A percentile compares a stretch with the other conserved stretches of the same genome.
Evolutionary conservation across 2,329 filamentous ascomycete genomes (phyloP).

Genomic region (Cladosporium sp.): DNA sequence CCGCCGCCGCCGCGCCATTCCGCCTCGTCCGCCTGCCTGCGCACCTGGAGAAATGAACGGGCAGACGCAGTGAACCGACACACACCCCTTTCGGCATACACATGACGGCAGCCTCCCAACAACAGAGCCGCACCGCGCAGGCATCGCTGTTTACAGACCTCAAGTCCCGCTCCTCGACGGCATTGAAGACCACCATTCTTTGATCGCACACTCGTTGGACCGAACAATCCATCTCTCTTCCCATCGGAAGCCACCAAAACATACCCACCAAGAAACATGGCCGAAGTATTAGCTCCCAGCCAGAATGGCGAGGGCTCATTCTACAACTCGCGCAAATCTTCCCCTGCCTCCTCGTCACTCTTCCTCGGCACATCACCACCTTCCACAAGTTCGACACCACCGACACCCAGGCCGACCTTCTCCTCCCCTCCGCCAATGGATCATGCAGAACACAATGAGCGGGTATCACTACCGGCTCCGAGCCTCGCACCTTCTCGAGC

Average conservation of each 20-base stretch:
- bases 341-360: slow-evolving; percentile 5
- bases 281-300: slow-evolving; percentile 8
- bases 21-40: not conserved
- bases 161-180: slow-evolving; percentile 10
- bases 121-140: slow-evolving; percentile 7
- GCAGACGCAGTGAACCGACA: slow-evolving; percentile 1
- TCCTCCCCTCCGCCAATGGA: slow-evolving; percentile 6
- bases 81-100: not conserved
- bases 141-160: slow-evolving; percentile 4
- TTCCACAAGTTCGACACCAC: slow-evolving; percentile 2
- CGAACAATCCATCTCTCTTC: not conserved
- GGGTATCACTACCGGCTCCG: slow-evolving; percentile 22
- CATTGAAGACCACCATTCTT: slow-evolving; percentile 7
- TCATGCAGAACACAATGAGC: slow-evolving; percentile 30
- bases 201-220: slow-evolving; percentile 3
- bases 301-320: slow-evolving; percentile 8
- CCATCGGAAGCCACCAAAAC: not conserved
- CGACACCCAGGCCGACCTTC: not conserved
- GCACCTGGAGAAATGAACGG: not conserved
- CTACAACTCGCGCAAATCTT: slow-evolving; percentile 9
- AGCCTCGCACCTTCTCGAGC: slow-evolving; percentile 26
- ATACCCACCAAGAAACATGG: slow-evolving; percentile 3
- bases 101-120: slow-evolving; percentile 6
- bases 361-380: slow-evolving; percentile 10
- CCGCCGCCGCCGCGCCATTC: not conserved